Base-by-base conservation (phyloP, 305 asterid species). In the Ruellia speciosa region DNA sequence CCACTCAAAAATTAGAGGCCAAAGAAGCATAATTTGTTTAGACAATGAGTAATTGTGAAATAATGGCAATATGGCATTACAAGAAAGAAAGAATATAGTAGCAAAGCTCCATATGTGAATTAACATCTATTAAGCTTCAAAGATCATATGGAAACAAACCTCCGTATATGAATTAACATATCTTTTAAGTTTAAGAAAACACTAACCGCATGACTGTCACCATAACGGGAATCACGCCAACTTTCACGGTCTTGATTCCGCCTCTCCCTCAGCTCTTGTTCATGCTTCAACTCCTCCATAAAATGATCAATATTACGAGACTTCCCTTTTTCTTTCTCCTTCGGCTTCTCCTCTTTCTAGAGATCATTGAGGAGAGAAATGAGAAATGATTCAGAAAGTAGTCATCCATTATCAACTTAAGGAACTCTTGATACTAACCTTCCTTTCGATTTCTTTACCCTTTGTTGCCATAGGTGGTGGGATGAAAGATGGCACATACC, bases 251-350 rank as follows among this genome's bases (percentile, higher is more conserved):
- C 97, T 78, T 84, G 96, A 76, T 90, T 84, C 66, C 96, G 77
- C 74, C 85, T 82, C 79, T 90, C 97, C 76, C 96, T 79, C 87
- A 81, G 60, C 77, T 90, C 97, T 58, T 90, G 97, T 62, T 90
- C 96, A 49, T 82, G 84, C 80, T 90, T 90, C 76, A 90, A 82
- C 73, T 90, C 97, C 81, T 90, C 97, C 97, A 90, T 90, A 62
- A 90, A 90, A 79, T 84, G 79, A 68, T 90, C 97, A 56, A 90
- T 90, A 81, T 87, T 87, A 74, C 95, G 67, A 16, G 88, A 66
- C 80, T 87, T 90, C 43, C 86, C 89, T 61, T 78, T 90, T 64
- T 85, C 95, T 71, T 75, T 84, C 66, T 90, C 97, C 77, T 76
- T 90, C 0, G 92, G 86, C 77, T 77, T 90, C 71, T 87, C 94